Base-by-base conservation (phyloP, 2,329 filamentous ascomycete genomes). In the Colletotrichum sp. region DNA sequence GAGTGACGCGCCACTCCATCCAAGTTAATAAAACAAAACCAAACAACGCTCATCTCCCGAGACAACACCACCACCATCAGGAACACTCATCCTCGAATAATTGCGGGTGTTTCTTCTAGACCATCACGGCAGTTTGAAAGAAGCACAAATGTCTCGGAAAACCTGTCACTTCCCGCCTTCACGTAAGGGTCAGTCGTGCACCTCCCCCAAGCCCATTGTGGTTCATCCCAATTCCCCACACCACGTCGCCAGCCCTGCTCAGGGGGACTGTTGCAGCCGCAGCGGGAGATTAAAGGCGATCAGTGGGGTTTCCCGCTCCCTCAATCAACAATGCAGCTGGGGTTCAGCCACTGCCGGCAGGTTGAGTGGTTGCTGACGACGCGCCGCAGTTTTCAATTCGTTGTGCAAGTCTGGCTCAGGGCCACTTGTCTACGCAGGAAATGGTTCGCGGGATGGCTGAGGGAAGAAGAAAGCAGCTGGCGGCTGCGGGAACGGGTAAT, bases 251-350 rank as follows among this genome's bases (percentile, higher is more conserved):
- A 62, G 57, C 68, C 68, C 68, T 70, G 68, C 24, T 69, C 57
- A 70, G 68, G 69, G 55, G 16, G 26, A n/a, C 1, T 52, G 44
- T 52, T 52, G 44, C 44, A 52, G 44, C 44, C 44, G 72, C 32
- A n/a, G 9, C 34, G 24, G 69, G 72, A 72, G 63, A 75, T 75
- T 75, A 68, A 72, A 72, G 72, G 72, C 69, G 72, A 75, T 75
- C 72, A 75, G 72, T 68, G 72, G 72, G 69, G 69, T 44, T 30
- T 72, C 72, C 72, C 55, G 63, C 69, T n/a, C 44, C 68, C 55
- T 75, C 34, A 64, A 67, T 67, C 36, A 39, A 18, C 26, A 34
- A 15, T 30, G 28, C 59, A 22, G 12, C 16, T n/a, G 59, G 18
- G 59, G 30, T 18, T 57, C 32, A 28, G 57, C 26, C 44, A 32